These are phyloP conservation scores for Fusarium cyanostomum DNA, from an alignment of 2,329 filamentous ascomycete species.

Conservation along the genomic window DNA sequence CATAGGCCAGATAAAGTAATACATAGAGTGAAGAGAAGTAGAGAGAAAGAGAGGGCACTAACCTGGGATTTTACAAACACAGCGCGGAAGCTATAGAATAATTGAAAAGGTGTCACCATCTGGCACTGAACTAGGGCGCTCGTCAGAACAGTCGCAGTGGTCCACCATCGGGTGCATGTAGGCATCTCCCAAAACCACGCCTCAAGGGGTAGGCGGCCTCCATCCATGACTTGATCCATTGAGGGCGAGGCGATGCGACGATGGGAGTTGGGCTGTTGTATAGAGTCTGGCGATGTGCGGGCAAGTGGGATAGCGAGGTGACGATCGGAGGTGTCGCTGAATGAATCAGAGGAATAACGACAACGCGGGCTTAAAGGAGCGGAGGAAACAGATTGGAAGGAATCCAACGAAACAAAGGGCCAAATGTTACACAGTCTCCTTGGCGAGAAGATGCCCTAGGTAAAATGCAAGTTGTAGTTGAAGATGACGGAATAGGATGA, in stretches of 20 bases:
- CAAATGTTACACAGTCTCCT: neutral
- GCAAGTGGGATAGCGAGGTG: slow-evolving; percentile 1
- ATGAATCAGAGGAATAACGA: neutral
- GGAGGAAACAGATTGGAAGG: neutral
- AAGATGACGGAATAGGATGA: slow-evolving; percentile 35
- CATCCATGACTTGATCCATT: slow-evolving; percentile 70
- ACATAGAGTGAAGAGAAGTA: neutral
- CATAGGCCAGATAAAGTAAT: neutral
- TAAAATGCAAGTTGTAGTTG: neutral
- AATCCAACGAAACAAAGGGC: neutral
- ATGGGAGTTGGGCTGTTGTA: neutral
- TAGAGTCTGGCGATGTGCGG: neutral
- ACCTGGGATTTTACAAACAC: slow-evolving; percentile 95
- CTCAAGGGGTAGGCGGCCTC: slow-evolving; percentile 80
- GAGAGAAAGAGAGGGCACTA: slow-evolving; percentile 42
- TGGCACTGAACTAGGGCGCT: slow-evolving; percentile 93
- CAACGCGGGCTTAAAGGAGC: neutral
- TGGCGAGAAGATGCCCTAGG: neutral
- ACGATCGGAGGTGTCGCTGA: slow-evolving; percentile 6
- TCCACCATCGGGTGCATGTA: slow-evolving; percentile 96
- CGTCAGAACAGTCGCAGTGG: slow-evolving; percentile 86
- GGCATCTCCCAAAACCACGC: slow-evolving; percentile 99
- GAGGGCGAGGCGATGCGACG: neutral
- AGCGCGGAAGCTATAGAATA: slow-evolving; percentile 95
- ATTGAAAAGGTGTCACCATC: slow-evolving; percentile 89